Evolutionary conservation across 176 grass and related monocot genomes (phyloP).

Genomic region (Olyra latifolia): DNA sequence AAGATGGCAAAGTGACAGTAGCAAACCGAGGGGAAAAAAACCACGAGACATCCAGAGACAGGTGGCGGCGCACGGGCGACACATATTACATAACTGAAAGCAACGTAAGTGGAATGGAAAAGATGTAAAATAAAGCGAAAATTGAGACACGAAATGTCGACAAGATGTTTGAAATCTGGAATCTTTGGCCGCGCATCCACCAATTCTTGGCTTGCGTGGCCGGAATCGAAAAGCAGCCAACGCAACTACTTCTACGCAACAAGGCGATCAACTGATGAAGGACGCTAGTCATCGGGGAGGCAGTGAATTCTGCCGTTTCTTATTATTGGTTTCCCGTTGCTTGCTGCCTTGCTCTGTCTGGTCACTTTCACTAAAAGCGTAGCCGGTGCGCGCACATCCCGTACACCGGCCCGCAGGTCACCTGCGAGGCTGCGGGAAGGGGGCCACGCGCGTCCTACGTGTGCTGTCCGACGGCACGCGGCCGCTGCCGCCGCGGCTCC

Average conservation of each 20-base stretch:
- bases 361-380: background rate
- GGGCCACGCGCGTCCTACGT: conserved; percentile 52
- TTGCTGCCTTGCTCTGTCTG: background rate
- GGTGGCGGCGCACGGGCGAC: background rate
- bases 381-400: conserved; percentile 26
- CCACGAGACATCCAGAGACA: background rate
- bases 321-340: background rate
- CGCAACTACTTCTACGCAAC: background rate
- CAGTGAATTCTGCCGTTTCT: background rate
- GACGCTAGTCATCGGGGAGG: background rate
- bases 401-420: conserved; percentile 46
- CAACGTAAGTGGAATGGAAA: background rate
- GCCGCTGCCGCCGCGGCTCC: conserved; percentile 18
- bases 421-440: conserved; percentile 44
- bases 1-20: background rate
- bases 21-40: background rate
- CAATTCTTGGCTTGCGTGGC: background rate
- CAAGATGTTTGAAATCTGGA: background rate
- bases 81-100: background rate
- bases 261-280: background rate
- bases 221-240: background rate
- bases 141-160: conserved; percentile 13
- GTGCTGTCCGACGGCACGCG: conserved; percentile 45
- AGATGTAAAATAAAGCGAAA: background rate
- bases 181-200: conserved; percentile 22